A percentile compares a stretch with the other conserved stretches of the same genome.
Conservation (phyloP, 495 filamentous ascomycete genomes). For the Letharia columbiana region DNA sequence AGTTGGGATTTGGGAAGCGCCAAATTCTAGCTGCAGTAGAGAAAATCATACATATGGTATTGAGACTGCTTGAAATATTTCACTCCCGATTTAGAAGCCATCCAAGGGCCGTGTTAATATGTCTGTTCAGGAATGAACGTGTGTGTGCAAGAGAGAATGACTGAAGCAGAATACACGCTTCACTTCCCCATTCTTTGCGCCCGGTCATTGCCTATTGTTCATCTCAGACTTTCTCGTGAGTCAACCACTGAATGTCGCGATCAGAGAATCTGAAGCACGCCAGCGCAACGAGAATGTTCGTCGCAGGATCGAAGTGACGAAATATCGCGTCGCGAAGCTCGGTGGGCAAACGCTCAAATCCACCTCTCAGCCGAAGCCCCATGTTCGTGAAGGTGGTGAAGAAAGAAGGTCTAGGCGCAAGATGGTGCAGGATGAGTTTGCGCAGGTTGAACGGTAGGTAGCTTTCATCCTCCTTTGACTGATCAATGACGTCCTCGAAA, state of each 20-base stretch:
- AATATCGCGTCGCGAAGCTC: slow-evolving; percentile 14
- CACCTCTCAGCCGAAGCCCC: slow-evolving; percentile 14
- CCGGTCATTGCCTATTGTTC: background rate
- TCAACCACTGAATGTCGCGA: slow-evolving; percentile 19
- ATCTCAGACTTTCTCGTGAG: slow-evolving; percentile 16
- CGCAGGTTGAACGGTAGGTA: slow-evolving; percentile 5
- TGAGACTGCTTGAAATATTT: background rate
- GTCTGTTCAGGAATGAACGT: background rate
- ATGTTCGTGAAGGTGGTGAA: slow-evolving; percentile 16
- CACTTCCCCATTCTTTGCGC: background rate
- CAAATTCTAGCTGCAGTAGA: background rate
- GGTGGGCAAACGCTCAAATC: slow-evolving; percentile 10
- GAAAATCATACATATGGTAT: background rate
- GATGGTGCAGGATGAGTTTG: slow-evolving; percentile 12
- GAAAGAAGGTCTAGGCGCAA: slow-evolving; percentile 12
- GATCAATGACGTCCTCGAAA: slow-evolving; percentile 17
- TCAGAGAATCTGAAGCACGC: slow-evolving; percentile 18
- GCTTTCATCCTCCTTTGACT: slow-evolving; percentile 1
- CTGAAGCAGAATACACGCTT: background rate
- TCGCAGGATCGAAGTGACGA: slow-evolving; percentile 12
- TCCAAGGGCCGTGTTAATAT: background rate
- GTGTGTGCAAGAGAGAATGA: background rate
- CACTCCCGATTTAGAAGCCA: background rate
- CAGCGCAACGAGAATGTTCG: slow-evolving; percentile 12
- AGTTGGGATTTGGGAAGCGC: background rate